Evolutionary conservation across 2,329 filamentous ascomycete genomes (phyloP), one percentile per base, ranked within the genome.

Genomic region (Myriangium duriaei): DNA sequence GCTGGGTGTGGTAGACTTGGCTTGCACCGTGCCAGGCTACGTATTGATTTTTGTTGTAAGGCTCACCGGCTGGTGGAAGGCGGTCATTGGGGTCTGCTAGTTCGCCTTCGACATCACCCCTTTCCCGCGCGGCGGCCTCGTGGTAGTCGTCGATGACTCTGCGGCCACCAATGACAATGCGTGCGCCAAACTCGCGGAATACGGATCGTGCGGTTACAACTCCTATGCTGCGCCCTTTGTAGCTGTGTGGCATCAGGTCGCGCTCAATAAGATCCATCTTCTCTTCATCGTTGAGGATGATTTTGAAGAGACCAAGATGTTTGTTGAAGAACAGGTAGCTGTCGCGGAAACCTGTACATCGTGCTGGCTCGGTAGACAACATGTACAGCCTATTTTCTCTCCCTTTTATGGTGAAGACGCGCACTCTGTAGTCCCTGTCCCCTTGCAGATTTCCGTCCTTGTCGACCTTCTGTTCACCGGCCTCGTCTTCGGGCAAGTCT

Each of bases 251-350:
- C 46, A 98, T 94, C 54, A 98, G 81, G 4, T 92, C 82, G 43
- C 91, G 78, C 49, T 92, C 85, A 54, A 98, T 98, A 65, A 98
- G 74, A 60, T 96, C 87, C 43, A 81, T 78, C 67, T 98, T 98
- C 61, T 93, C 88, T n/a, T 91, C 81, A 47, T 98, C 91, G 51
- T 87, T 86, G 40, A 96, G 84, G 51, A 98, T 94, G 53, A 98
- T 94, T 66, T 98, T 98, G 72, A 86, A 91, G 11, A 98, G 79
- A 52, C 86, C 79, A 56, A 83, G 82, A 62, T 98, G 91, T 63
- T 96, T 98, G 46, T 91, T 92, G 68, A 98, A 98, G 70, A 98
- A 95, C 16, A 98, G 74, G 55, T 98, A 98, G 47, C 87, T 95
- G 67, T 98, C 91, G 49, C 91, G 74, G 69, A 98, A 98, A 11